A percentile compares a stretch with the other conserved stretches of the same genome.
phyloP scores from a whole-genome alignment of 2,329 filamentous ascomycete genomes.

The Trichoderma harzianum region DNA sequence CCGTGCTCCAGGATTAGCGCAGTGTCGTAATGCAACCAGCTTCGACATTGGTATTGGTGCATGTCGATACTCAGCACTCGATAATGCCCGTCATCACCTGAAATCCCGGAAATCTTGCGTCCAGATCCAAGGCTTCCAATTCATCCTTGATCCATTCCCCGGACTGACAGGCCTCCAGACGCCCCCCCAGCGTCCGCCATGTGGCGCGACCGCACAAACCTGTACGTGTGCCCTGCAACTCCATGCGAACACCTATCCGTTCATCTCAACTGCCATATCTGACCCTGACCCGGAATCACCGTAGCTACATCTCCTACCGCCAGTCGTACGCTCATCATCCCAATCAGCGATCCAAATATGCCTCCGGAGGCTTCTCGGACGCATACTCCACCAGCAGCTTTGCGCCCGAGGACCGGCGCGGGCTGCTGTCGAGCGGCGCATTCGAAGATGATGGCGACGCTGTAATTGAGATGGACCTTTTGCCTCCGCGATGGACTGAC shows the following conservation, averaged over 20 bases:
- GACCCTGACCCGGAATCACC: neutral
- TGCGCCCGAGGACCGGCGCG: constrained; percentile 58
- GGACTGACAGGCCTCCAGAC: constrained; percentile 28
- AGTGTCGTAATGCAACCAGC: constrained; percentile 19
- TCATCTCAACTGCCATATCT: constrained; percentile 12
- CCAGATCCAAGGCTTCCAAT: constrained; percentile 15
- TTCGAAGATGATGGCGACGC: constrained; percentile 87
- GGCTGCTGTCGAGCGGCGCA: constrained; percentile 76
- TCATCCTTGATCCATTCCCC: constrained; percentile 7
- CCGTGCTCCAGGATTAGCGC: neutral
- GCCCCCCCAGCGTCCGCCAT: constrained; percentile 60
- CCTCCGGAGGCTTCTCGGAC: constrained; percentile 55
- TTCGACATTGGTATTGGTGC: constrained; percentile 1
- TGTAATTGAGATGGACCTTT: constrained; percentile 95
- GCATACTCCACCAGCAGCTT: constrained; percentile 49
- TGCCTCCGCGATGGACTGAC: constrained; percentile 94
- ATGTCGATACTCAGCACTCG: neutral
- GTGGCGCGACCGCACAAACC: constrained; percentile 99
- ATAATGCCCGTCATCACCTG: constrained; percentile 8
- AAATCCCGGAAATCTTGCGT: constrained; percentile 23
- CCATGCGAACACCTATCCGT: neutral
- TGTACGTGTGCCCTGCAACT: constrained; percentile 55
- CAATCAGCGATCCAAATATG: constrained; percentile 74
- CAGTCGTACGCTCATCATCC: constrained; percentile 98
- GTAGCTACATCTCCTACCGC: constrained; percentile 95